phyloP scores from a whole-genome alignment of 2,329 filamentous ascomycete genomes.

The Coccinonectria pachysandricola region DNA sequence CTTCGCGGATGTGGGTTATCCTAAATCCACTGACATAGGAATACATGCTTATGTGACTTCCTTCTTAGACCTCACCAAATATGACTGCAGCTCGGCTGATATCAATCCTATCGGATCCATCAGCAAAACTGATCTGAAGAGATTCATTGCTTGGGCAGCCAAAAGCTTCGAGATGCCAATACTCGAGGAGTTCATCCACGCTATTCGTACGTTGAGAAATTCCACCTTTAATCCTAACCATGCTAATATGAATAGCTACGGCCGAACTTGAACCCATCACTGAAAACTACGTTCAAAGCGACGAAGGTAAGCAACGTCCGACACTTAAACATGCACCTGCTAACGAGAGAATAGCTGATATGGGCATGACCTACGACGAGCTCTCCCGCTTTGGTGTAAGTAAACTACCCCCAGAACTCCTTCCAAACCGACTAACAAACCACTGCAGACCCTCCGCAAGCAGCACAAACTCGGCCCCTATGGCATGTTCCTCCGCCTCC shows the following conservation, averaged over 20 bases:
- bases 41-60: neutral
- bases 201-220: too few relatives aligned
- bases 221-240: too few relatives aligned
- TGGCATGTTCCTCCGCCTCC: constrained; percentile 28
- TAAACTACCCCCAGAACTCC: too few relatives aligned
- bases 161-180: constrained; percentile 50
- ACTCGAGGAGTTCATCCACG: constrained; percentile 51
- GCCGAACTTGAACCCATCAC: constrained; percentile 39
- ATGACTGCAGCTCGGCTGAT: constrained; percentile 33
- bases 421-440: too few relatives aligned
- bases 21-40: too few relatives aligned
- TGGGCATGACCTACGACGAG: constrained; percentile 34
- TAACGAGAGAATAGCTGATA: too few relatives aligned
- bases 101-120: constrained; percentile 46
- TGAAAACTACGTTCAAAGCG: too few relatives aligned
- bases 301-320: too few relatives aligned
- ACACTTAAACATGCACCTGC: too few relatives aligned
- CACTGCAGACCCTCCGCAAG: constrained; percentile 28
- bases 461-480: constrained; percentile 32
- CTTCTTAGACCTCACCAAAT: neutral
- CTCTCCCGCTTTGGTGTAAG: constrained; percentile 30
- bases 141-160: constrained; percentile 50
- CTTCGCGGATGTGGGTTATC: too few relatives aligned
- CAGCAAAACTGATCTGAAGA: constrained; percentile 53
- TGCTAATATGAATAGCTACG: too few relatives aligned